Evolutionary conservation across 179 eudicot genomes (phyloP), one percentile per base, ranked within the genome.

Genomic region (Carnegiea gigantea): DNA sequence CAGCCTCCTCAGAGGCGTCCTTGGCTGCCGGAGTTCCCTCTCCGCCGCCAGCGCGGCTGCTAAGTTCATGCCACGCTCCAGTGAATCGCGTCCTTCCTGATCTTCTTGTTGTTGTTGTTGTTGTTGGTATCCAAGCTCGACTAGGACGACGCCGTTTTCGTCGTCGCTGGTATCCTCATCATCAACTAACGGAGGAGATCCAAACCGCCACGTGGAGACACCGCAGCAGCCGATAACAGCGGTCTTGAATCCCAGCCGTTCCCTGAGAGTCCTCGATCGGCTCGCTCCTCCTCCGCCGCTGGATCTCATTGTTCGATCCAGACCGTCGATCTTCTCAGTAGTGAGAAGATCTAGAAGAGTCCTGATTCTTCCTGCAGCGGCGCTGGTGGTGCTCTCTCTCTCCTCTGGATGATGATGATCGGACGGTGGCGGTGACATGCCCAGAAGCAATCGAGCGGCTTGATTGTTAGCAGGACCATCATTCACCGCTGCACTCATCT

Each of bases 1-100:
- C 75, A 89, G 49, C 77, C 86, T 86, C 93, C 89, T 91, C 88
- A 91, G 44, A 51, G 92, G 89, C 85, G 89, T 87, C 68, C 85
- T 79, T 67, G 38, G 76, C 53, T 82, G 84, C 49, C 86, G 60
- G 65, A 57, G 21, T 18, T 76, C 78, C 54, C 87, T 82, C 76
- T 85, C 87, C 24, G 83, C 85, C 38, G 83, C 87, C 51, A 85
- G 77, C 44, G 85, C 87, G 23, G 78, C 76, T 24, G 78, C 87
- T 6, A 85, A 79, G 53, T 85, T 85, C 76, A 79, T 83, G 70
- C 85, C 82, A 8, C 68, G 53, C 64, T 28, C n/a, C 65, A 17
- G 38, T 2, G 21, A 17, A 21, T 8, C 24, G 1, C 18, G 28
- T 23, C 15, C 30, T 12, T n/a, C 26, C 48, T n/a, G 23, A 9